These are phyloP conservation scores for Plasmodium malariae DNA, from an alignment of 169 alveolate species.

Conservation along the genomic window DNA sequence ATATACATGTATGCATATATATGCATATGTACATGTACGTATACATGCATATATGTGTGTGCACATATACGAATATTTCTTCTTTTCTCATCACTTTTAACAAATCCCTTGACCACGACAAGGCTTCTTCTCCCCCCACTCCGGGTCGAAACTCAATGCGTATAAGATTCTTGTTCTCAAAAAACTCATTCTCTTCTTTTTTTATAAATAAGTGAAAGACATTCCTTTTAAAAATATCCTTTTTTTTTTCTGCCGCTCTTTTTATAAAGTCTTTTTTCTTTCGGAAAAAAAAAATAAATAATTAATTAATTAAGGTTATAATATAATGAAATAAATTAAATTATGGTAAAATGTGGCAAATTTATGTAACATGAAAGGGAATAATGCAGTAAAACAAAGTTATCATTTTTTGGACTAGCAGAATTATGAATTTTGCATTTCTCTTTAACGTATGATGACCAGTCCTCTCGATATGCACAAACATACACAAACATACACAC, in stretches of 20 bases:
- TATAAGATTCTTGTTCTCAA: slow-evolving; percentile 34
- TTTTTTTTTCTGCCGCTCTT: slow-evolving; percentile 1
- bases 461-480: too few species aligned
- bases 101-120: slow-evolving; percentile 44
- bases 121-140: slow-evolving; percentile 63
- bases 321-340: too few species aligned
- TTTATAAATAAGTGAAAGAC: slow-evolving; percentile 7
- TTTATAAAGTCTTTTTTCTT: slow-evolving; percentile 14
- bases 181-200: slow-evolving; percentile 9
- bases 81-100: slow-evolving; percentile 33
- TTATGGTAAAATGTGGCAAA: too few species aligned
- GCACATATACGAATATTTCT: neutral
- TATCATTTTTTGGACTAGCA: too few species aligned
- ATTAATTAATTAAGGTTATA: neutral
- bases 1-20: too few species aligned
- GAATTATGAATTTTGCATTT: too few species aligned
- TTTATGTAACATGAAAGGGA: too few species aligned
- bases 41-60: too few species aligned
- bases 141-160: slow-evolving; percentile 75
- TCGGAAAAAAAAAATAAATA: slow-evolving; percentile 15
- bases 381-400: too few species aligned
- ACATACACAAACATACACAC: too few species aligned
- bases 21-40: neutral
- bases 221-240: neutral
- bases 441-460: too few species aligned